Evolutionary conservation across 306 rosid genomes (phyloP).

Genomic region (Aeschynomene evenia): DNA sequence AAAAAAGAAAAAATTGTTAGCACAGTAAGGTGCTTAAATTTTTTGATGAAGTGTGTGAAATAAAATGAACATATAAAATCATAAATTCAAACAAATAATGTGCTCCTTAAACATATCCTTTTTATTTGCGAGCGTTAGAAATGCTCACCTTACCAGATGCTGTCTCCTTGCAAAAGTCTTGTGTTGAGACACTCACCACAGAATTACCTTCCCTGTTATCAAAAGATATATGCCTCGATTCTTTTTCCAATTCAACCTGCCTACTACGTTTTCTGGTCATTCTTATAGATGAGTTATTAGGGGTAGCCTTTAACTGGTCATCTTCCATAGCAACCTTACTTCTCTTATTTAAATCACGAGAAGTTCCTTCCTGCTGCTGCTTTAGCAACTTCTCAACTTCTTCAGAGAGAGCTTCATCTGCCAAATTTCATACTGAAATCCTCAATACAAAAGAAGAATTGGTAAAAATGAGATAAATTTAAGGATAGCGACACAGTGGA

Average conservation of each 20-base stretch:
- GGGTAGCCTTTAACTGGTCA: slow-evolving; percentile 28
- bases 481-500: neutral
- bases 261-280: slow-evolving; percentile 53
- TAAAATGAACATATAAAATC: neutral
- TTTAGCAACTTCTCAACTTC: slow-evolving; percentile 61
- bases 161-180: slow-evolving; percentile 38
- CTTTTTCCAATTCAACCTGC: slow-evolving; percentile 38
- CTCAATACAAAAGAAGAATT: slow-evolving; percentile 28
- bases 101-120: neutral
- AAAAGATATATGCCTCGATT: slow-evolving; percentile 27
- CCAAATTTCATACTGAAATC: slow-evolving; percentile 33
- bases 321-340: slow-evolving; percentile 23
- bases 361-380: slow-evolving; percentile 41
- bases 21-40: slow-evolving; percentile 17
- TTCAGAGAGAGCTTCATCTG: slow-evolving; percentile 66
- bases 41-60: slow-evolving; percentile 12
- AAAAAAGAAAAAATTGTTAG: slow-evolving; percentile 40
- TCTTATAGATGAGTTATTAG: slow-evolving; percentile 38
- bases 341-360: slow-evolving; percentile 33
- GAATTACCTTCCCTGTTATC: slow-evolving; percentile 37
- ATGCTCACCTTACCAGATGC: slow-evolving; percentile 34
- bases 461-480: neutral
- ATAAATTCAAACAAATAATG: neutral
- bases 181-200: slow-evolving; percentile 36
- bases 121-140: neutral